phyloP scores from a whole-genome alignment of 176 grass and related monocot species.

The Hordeum marinum region DNA sequence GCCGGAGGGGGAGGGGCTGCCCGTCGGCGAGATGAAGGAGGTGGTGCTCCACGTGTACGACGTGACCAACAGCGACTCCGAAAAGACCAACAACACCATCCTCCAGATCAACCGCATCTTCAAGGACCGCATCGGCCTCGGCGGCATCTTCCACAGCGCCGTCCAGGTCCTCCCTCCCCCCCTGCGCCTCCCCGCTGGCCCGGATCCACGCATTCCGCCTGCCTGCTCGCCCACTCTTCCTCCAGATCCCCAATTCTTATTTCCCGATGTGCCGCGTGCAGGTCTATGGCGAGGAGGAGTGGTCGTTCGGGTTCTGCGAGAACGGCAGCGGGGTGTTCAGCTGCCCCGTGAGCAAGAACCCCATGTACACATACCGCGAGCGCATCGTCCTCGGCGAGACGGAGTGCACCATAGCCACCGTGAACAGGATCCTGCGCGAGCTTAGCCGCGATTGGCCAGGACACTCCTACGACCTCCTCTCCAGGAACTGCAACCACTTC shows the following conservation, averaged over 20 bases:
- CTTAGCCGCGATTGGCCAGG: conserved; percentile 79
- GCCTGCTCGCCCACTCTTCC: neutral
- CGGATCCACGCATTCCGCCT: conserved; percentile 17
- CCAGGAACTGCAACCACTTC: conserved; percentile 98
- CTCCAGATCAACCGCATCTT: conserved; percentile 99
- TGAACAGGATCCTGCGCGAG: conserved; percentile 78
- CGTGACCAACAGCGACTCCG: conserved; percentile 91
- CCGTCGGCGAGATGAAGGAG: conserved; percentile 63
- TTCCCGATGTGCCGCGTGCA: conserved; percentile 20
- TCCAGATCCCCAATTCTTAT: conserved; percentile 33
- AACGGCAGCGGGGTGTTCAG: conserved; percentile 84
- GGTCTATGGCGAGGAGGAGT: conserved; percentile 96
- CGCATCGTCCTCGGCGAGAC: conserved; percentile 83
- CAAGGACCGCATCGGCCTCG: conserved; percentile 98
- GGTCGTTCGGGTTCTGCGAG: conserved; percentile 97
- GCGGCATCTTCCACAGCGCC: conserved; percentile 99
- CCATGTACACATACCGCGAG: conserved; percentile 99
- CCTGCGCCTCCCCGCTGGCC: too few species aligned
- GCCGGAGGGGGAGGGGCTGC: neutral
- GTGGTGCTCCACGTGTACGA: conserved; percentile 97
- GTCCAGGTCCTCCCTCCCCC: conserved; percentile 47
- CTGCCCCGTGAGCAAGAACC: conserved; percentile 82
- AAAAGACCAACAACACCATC: conserved; percentile 99
- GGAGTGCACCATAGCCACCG: conserved; percentile 51
- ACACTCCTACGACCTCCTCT: conserved; percentile 77